Percentiles rank a stretch among this genome's conserved stretches.
These are phyloP conservation scores for Suillus paluster DNA, from an alignment of 768 basidiomycete genomes.

Conservation along the genomic window DNA sequence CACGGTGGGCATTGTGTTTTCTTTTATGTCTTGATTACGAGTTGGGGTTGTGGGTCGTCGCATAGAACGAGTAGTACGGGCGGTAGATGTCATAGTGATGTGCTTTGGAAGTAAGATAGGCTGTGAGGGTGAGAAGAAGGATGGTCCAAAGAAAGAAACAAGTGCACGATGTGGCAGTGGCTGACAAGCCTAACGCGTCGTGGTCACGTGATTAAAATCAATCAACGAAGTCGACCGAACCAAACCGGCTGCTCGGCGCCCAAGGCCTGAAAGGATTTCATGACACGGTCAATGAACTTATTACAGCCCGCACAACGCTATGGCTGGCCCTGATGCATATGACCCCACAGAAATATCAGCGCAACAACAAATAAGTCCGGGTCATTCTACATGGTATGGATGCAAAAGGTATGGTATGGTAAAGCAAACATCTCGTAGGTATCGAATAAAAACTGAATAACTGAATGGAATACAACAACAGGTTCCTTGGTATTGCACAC, in stretches of 20 bases:
- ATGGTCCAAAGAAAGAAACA: slow-evolving; percentile 7
- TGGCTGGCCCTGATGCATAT: neutral
- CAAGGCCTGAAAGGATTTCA: too few relatives aligned
- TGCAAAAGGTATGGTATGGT: slow-evolving; percentile 1
- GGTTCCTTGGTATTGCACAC: neutral
- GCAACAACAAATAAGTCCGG: neutral
- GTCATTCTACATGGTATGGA: slow-evolving; percentile 6
- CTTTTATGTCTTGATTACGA: slow-evolving; percentile 17
- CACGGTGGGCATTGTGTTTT: slow-evolving; percentile 15
- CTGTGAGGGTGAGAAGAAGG: slow-evolving; percentile 16
- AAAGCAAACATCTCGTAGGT: slow-evolving; percentile 15
- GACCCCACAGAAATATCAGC: neutral
- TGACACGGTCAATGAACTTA: too few relatives aligned
- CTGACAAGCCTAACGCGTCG: slow-evolving; percentile 22
- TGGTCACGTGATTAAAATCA: slow-evolving; percentile 24
- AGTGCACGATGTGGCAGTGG: slow-evolving; percentile 15
- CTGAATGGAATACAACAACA: slow-evolving; percentile 22
- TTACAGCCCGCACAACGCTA: too few relatives aligned
- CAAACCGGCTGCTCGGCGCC: too few relatives aligned
- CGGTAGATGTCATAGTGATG: slow-evolving; percentile 27
- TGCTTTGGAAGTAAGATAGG: slow-evolving; percentile 19
- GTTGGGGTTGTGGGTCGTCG: slow-evolving; percentile 16
- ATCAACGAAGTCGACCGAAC: too few relatives aligned
- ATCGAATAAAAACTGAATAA: slow-evolving; percentile 36
- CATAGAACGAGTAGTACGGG: slow-evolving; percentile 33